A percentile compares a stretch with the other conserved stretches of the same genome.
Conservation (phyloP, 257 asterid genomes). For the Ballota nigra region DNA sequence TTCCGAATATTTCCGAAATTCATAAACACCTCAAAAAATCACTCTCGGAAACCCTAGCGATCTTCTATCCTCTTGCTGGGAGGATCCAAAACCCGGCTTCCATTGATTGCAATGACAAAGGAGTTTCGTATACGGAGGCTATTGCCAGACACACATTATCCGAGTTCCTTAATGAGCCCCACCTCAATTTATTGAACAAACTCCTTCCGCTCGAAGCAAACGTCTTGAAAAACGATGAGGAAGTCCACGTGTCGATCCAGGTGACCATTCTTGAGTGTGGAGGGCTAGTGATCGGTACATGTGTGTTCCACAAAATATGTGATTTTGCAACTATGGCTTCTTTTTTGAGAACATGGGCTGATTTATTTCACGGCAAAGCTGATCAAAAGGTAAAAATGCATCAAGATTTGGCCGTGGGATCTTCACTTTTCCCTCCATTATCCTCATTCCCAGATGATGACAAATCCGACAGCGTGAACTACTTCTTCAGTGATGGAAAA, state of each 20-base stretch:
- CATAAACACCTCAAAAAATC: neutral
- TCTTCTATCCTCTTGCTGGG: conserved; percentile 19
- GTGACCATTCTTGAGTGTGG: neutral
- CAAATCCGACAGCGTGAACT: neutral
- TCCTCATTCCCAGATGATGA: neutral
- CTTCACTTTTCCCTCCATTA: conserved; percentile 7
- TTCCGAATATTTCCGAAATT: neutral
- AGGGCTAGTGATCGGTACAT: conserved; percentile 11
- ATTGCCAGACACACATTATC: neutral
- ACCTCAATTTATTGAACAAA: neutral
- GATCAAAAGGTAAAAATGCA: neutral
- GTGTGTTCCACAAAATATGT: neutral
- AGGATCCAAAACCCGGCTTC: neutral
- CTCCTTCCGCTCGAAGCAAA: neutral
- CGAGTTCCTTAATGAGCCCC: neutral
- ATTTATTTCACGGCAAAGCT: neutral
- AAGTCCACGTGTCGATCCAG: neutral
- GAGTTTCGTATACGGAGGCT: neutral
- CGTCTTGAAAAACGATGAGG: neutral
- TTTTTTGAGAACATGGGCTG: conserved; percentile 9
- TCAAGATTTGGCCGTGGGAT: neutral
- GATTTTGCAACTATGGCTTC: neutral
- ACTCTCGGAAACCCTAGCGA: conserved; percentile 8
- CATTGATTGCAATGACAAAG: conserved; percentile 6
- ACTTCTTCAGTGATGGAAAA: no score